Evolutionary conservation across 208 protist species (phyloP).

Genomic region (Leptomonas seymouri): DNA sequence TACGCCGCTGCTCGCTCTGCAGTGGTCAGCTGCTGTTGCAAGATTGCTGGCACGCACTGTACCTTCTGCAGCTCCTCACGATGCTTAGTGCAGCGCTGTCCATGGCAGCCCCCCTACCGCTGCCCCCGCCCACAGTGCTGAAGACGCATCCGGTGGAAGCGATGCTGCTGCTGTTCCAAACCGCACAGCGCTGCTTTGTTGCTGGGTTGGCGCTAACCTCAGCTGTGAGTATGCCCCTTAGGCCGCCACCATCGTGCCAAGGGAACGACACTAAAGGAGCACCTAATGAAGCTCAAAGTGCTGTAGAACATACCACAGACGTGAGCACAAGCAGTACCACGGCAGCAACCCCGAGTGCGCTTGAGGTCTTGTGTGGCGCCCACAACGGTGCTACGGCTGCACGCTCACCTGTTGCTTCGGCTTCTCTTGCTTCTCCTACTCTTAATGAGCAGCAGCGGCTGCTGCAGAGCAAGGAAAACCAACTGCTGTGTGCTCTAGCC

Average conservation of each 20-base stretch:
- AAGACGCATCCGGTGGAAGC: constrained; percentile 27
- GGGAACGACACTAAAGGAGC: no score
- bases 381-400: not conserved
- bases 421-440: not conserved
- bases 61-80: constrained; percentile 49
- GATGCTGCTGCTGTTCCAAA: constrained; percentile 27
- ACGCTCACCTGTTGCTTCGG: not conserved
- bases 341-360: not conserved
- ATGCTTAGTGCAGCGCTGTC: constrained; percentile 38
- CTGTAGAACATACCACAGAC: no score
- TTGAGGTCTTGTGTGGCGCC: constrained; percentile 19
- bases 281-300: no score
- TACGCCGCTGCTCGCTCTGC: constrained; percentile 50
- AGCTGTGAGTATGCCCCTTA: constrained; percentile 2
- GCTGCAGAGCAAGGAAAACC: constrained; percentile 9
- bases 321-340: no score
- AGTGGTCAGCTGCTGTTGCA: constrained; percentile 47
- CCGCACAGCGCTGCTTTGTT: constrained; percentile 25
- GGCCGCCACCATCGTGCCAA: not conserved
- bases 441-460: constrained; percentile 4
- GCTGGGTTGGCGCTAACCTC: constrained; percentile 12
- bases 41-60: constrained; percentile 41
- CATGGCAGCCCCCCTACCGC: constrained; percentile 32
- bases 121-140: constrained; percentile 26
- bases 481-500: constrained; percentile 18